Evolutionary conservation across 78 protist genomes (phyloP), one percentile per base, ranked within the genome.

Genomic region (Polysphondylium violaceum): DNA sequence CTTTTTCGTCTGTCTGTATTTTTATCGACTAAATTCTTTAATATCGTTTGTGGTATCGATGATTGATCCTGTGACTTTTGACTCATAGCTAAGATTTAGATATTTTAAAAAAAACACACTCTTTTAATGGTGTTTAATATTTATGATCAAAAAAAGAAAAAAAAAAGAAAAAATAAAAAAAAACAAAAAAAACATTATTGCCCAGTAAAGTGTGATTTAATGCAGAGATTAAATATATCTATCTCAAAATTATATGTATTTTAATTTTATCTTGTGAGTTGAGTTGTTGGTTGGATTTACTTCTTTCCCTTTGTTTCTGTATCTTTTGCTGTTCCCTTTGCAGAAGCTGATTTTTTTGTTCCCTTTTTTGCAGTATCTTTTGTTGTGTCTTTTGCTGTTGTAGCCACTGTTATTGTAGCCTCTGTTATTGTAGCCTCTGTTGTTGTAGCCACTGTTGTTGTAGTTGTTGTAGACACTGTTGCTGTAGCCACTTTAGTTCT

Each of bases 1-100:
- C 63, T 31, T 93, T 96, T 96, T 23, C 99, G 78, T 92, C 94
- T 96, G 31, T 96, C 98, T 36, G 96, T 96, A 40, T 88, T 74
- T 67, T 89, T 83, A 69, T 97, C 98, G 0, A 91, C 58, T 38
- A 91, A 27, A 71, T 79, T 91, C 63, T 76, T 91, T 41, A 83
- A 63, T 3, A 81, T 73, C 41, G 60, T 74, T 23, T 47, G 29
- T 23, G 94, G 94, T 6, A 91, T 74, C 12, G 94, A 79, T 12
- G 86, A 41, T 16, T 8, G 53, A 23, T 88, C 78, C 0, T 83
- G 78, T 59, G 61, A 27, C 21, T 50, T 68, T 53, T 47, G 16
- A 64, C 51, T 64, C 51, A 36, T 63, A n/a, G n/a, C n/a, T n/a
- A n/a, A n/a, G n/a, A n/a, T 56, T 56, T 14, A 14, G 5, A 7